These are phyloP conservation scores for Litchi chinensis DNA, from an alignment of 345 rosid genomes.

Conservation along the genomic window DNA sequence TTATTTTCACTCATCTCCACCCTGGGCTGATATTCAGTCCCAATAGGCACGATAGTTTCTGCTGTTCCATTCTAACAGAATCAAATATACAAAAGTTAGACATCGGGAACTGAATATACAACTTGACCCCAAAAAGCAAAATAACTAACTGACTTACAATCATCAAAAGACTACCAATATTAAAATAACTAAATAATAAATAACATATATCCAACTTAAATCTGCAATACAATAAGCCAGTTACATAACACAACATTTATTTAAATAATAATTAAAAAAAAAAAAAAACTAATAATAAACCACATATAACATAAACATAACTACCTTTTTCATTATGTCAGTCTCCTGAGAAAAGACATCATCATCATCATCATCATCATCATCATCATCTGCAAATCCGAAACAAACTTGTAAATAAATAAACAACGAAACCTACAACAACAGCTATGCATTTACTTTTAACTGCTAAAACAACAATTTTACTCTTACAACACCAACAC, in stretches of 20 bases:
- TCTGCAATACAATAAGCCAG: not conserved
- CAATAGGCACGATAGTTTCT: slow-evolving; percentile 13
- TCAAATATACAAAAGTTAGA: slow-evolving; percentile 6
- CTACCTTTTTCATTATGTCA: slow-evolving; percentile 41
- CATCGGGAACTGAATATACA: not conserved
- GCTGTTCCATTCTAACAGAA: slow-evolving; percentile 26
- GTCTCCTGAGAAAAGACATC: slow-evolving; percentile 36
- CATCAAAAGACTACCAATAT: not conserved
- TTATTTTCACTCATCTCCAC: slow-evolving; percentile 50
- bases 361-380: slow-evolving; percentile 34
- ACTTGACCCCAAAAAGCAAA: not conserved
- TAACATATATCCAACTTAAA: not conserved
- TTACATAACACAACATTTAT: not conserved
- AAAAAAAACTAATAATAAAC: not conserved
- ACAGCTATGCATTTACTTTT: not conserved
- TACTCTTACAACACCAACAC: not conserved
- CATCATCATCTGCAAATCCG: slow-evolving; percentile 49
- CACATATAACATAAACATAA: not conserved
- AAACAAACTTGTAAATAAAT: slow-evolving; percentile 1
- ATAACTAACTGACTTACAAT: not conserved
- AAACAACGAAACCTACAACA: not conserved
- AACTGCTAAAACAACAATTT: not conserved
- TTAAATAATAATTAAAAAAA: too few species aligned
- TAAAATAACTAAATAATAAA: too few species aligned
- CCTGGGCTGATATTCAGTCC: slow-evolving; percentile 33